A percentile compares a stretch with the other conserved stretches of the same genome.
Conservation (phyloP, 208 protist species). For the Leishmania tarentolae region DNA sequence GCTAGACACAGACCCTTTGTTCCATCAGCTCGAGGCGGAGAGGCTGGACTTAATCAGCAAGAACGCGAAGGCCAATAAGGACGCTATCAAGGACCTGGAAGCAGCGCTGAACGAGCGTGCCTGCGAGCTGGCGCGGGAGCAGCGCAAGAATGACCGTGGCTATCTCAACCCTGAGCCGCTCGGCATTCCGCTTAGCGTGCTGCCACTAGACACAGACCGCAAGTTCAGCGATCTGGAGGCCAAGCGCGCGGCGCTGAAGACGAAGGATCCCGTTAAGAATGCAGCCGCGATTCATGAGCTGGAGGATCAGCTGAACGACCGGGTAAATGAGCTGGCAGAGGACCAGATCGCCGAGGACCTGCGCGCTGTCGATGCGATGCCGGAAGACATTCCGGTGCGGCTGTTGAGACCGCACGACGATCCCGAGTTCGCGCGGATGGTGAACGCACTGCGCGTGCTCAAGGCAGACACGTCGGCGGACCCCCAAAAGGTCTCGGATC, state of each 20-base stretch:
- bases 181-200: slow-evolving; percentile 57
- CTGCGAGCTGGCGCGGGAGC: slow-evolving; percentile 46
- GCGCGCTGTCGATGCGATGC: slow-evolving; percentile 43
- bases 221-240: slow-evolving; percentile 67
- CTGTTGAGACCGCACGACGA: slow-evolving; percentile 70
- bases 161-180: slow-evolving; percentile 75
- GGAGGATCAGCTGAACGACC: slow-evolving; percentile 79
- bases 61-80: slow-evolving; percentile 52
- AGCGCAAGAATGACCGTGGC: slow-evolving; percentile 49
- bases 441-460: slow-evolving; percentile 50
- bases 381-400: slow-evolving; percentile 57
- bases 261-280: slow-evolving; percentile 53
- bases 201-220: slow-evolving; percentile 69
- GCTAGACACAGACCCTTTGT: slow-evolving; percentile 56
- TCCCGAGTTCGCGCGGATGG: slow-evolving; percentile 61
- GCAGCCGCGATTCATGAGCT: slow-evolving; percentile 54
- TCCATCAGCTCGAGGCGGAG: slow-evolving; percentile 64
- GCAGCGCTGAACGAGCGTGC: slow-evolving; percentile 65
- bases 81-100: slow-evolving; percentile 58
- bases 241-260: slow-evolving; percentile 59
- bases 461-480: slow-evolving; percentile 55
- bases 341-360: slow-evolving; percentile 71
- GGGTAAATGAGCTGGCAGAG: slow-evolving; percentile 56
- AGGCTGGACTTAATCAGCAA: slow-evolving; percentile 53
- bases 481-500: slow-evolving; percentile 51